These are phyloP conservation scores for Calocera cornea DNA, from an alignment of 768 basidiomycete species.

Conservation along the genomic window DNA sequence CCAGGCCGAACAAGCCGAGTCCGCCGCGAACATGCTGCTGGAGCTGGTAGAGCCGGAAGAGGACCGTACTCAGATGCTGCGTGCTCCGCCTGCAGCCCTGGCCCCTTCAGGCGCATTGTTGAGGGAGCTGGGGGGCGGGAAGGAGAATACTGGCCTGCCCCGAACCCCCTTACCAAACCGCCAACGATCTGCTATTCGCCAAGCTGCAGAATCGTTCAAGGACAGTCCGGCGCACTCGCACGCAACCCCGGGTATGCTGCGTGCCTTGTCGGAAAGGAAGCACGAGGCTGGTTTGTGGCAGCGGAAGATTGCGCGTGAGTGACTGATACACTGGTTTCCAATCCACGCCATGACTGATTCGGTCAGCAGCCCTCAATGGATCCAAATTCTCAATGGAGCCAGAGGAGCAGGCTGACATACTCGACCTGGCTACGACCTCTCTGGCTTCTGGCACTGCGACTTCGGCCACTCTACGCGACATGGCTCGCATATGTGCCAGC, in stretches of 20 bases:
- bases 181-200: slow-evolving; percentile 38
- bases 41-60: slow-evolving; percentile 77
- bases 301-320: slow-evolving; percentile 57
- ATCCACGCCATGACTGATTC: slow-evolving; percentile 15
- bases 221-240: slow-evolving; percentile 60
- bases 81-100: background rate
- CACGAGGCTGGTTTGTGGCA: slow-evolving; percentile 77
- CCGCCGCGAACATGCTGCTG: slow-evolving; percentile 73
- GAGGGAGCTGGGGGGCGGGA: background rate
- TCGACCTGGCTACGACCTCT: slow-evolving; percentile 3
- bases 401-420: background rate
- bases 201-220: slow-evolving; percentile 34
- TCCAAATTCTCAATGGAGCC: background rate
- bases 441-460: background rate
- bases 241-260: slow-evolving; percentile 45
- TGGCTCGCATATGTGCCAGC: slow-evolving; percentile 14
- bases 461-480: background rate
- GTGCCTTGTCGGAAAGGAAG: slow-evolving; percentile 47
- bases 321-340: slow-evolving; percentile 10
- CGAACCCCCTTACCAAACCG: slow-evolving; percentile 31
- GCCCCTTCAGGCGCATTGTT: background rate
- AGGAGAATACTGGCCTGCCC: slow-evolving; percentile 8
- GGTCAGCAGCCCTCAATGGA: background rate
- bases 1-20: slow-evolving; percentile 85
- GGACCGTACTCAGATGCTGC: background rate